A percentile compares a stretch with the other conserved stretches of the same genome.
phyloP scores from a whole-genome alignment of 2,329 filamentous ascomycete species.

The Monosporascus sp. region DNA sequence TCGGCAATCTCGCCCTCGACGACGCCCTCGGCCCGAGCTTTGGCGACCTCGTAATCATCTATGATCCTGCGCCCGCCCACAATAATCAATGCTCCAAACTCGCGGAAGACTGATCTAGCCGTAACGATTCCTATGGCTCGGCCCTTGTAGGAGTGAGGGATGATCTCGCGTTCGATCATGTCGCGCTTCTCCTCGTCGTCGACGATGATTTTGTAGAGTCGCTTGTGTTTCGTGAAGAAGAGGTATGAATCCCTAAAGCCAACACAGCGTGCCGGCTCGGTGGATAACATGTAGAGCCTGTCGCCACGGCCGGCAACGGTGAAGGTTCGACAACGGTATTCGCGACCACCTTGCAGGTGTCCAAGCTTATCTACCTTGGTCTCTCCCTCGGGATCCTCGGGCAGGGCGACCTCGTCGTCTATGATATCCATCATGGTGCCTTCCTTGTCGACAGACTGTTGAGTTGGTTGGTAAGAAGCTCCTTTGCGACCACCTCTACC shows the following conservation, averaged over 20 bases:
- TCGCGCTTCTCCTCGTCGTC: conserved; percentile 96
- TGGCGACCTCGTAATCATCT: conserved; percentile 84
- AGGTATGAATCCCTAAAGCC: conserved; percentile 97
- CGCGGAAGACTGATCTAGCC: conserved; percentile 90
- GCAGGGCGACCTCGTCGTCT: conserved; percentile 85
- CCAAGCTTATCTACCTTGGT: conserved; percentile 90
- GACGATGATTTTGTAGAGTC: conserved; percentile 96
- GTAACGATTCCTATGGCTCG: conserved; percentile 96
- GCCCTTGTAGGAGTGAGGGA: conserved; percentile 97
- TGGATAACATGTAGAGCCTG: conserved; percentile 95
- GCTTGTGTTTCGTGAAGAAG: conserved; percentile 97
- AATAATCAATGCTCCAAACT: conserved; percentile 91
- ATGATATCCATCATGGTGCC: conserved; percentile 87
- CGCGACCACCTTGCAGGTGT: conserved; percentile 73
- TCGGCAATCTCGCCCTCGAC: conserved; percentile 89
- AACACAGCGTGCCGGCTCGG: conserved; percentile 91
- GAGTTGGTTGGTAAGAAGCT: conserved; percentile 68
- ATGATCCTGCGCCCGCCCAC: conserved; percentile 81
- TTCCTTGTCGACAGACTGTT: conserved; percentile 87
- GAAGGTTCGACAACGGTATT: conserved; percentile 95
- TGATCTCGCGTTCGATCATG: conserved; percentile 90
- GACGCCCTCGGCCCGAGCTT: conserved; percentile 68
- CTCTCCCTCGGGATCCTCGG: conserved; percentile 83
- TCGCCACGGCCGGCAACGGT: conserved; percentile 79
- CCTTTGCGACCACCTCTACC: conserved; percentile 62